Evolutionary conservation across 2,329 filamentous ascomycete genomes (phyloP), one percentile per base, ranked within the genome.

Genomic region (Exophiala spinifera): DNA sequence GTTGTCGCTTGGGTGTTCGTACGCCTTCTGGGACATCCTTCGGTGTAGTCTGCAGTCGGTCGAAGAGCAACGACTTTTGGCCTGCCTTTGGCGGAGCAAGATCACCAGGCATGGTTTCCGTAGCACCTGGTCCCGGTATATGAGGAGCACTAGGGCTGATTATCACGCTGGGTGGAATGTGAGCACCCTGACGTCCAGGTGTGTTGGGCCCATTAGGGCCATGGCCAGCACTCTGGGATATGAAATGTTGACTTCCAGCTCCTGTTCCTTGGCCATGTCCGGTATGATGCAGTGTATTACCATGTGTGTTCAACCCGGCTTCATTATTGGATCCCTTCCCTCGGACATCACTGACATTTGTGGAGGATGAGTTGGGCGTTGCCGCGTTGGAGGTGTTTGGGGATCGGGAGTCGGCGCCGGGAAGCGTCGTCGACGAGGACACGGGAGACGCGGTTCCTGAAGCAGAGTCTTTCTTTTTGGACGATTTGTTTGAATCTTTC

Each of bases 31-130:
- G 91, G 58, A 96, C 89, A 74, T 99, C 94, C 72, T 96, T 96
- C 48, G 95, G 95, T 1, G 91, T 95, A 56, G 92, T 87, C 70
- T 96, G 91, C 58, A 96, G 82, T 57, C 90, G 84, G 70, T 95
- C 89, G 72, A 91, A 95, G 66, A 95, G 84, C 64, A 90, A 76
- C 17, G 90, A 94, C 78, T 97, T 97, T 67, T 88, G 83, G 51
- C 90, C 90, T 40, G 89, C 86, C 74, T 96, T 95, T 15, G 94
- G 94, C 50, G 94, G 94, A 25, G 91, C 90, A 55, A 99, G 85
- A 70, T 99, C 94, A 67, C 95, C 90, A 49, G 94, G 94, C 92
- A 99, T 97, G 4, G 92, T 96, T 76, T 99, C 94, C 61, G 91
- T 88, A 54, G 91, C 87, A 63, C 94, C 94, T 45, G 94, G 94